A percentile compares a stretch with the other conserved stretches of the same genome.
Evolutionary conservation across 139 green algal species (phyloP).

Genomic region (Trebouxia sp.): DNA sequence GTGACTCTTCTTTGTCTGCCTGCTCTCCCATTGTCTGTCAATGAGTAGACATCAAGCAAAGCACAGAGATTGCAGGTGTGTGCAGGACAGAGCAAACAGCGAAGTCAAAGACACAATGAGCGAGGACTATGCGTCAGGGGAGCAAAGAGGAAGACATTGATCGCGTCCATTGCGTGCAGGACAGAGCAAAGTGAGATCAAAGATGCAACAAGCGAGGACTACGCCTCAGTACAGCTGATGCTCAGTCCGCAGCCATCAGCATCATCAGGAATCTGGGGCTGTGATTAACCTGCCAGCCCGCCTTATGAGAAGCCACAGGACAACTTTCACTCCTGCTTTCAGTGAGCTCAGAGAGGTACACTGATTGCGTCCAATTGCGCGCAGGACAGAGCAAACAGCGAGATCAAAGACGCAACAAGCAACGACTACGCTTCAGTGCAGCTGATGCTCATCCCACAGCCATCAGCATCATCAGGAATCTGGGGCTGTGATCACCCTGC

Average conservation of each 20-base stretch:
- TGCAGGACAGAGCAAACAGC: neutral
- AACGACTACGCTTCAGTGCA: conserved; percentile 21
- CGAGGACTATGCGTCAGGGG: too few relatives aligned
- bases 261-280: neutral
- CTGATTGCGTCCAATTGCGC: too few relatives aligned
- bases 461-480: neutral
- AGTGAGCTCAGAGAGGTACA: too few relatives aligned
- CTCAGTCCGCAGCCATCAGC: neutral
- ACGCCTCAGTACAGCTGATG: neutral
- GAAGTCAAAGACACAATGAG: too few relatives aligned
- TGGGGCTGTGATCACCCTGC: neutral
- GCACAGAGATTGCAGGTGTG: too few relatives aligned
- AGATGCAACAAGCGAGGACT: conserved; percentile 27
- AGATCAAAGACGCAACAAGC: conserved; percentile 11
- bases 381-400: conserved; percentile 9
- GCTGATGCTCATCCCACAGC: conserved; percentile 1
- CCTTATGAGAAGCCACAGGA: neutral
- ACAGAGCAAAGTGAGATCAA: conserved; percentile 19
- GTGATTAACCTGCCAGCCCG: neutral
- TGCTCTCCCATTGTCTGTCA: too few relatives aligned
- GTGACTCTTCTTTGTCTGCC: neutral
- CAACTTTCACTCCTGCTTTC: too few relatives aligned
- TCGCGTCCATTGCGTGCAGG: too few relatives aligned
- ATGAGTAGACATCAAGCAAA: too few relatives aligned
- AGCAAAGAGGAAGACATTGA: too few relatives aligned